These are phyloP conservation scores for Apophysomyces sp. DNA, from an alignment of 371 early-diverging fungal species.

Conservation along the genomic window DNA sequence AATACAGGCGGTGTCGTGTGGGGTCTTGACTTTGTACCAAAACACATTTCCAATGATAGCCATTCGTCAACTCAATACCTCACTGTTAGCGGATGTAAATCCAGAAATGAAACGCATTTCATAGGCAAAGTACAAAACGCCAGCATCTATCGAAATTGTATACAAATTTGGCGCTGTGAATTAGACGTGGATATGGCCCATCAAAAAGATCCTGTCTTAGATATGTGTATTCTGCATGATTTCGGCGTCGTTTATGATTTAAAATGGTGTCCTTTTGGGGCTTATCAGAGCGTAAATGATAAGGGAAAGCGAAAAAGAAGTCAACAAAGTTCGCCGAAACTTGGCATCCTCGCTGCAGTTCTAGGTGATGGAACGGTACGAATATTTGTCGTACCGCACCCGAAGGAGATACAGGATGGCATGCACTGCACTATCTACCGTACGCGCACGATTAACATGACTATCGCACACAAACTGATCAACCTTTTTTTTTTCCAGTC, in stretches of 20 bases:
- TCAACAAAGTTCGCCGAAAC: constrained; percentile 16
- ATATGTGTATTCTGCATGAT: constrained; percentile 58
- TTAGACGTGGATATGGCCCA: constrained; percentile 10
- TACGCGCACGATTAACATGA: constrained; percentile 7
- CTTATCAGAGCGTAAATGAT: constrained; percentile 32
- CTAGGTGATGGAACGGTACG: constrained; percentile 59
- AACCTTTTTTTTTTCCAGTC: constrained; percentile 13
- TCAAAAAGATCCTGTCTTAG: constrained; percentile 27
- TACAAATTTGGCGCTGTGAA: constrained; percentile 59
- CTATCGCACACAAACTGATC: neutral
- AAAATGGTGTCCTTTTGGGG: constrained; percentile 60
- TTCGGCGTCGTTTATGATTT: constrained; percentile 53
- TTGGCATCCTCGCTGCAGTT: constrained; percentile 58
- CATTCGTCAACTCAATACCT: constrained; percentile 46
- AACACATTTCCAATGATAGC: constrained; percentile 16
- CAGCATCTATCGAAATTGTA: constrained; percentile 19
- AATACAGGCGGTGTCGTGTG: constrained; percentile 63
- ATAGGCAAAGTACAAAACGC: constrained; percentile 24
- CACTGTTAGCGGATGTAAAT: constrained; percentile 59
- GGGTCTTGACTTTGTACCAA: constrained; percentile 64
- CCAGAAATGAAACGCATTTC: constrained; percentile 39
- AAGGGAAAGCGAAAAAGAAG: neutral
- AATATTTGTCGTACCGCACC: constrained; percentile 60
- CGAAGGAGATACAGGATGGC: constrained; percentile 25
- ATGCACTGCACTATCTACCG: constrained; percentile 19